Evolutionary conservation across 441 rosid species (phyloP).

Genomic region (Corymbia calophylla): DNA sequence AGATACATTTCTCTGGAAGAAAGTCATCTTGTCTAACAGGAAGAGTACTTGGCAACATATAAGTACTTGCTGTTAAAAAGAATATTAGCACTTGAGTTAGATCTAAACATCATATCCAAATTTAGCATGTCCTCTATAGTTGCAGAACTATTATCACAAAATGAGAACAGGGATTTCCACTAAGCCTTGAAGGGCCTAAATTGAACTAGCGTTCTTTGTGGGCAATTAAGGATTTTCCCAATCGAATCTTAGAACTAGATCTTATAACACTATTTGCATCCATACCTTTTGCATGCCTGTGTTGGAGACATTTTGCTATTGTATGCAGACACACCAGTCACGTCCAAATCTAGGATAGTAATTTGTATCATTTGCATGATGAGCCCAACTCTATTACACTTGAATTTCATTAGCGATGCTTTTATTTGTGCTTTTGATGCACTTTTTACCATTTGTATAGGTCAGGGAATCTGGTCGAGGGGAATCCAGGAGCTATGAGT

Average conservation of each 20-base stretch:
- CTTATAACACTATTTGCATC: not conserved
- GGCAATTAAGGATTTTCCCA: not conserved
- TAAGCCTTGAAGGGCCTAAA: not conserved
- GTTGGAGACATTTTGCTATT: not conserved
- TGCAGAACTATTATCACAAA: not conserved
- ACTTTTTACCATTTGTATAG: conserved; percentile 25
- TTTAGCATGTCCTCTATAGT: not conserved
- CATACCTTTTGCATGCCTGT: not conserved
- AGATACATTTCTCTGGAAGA: not conserved
- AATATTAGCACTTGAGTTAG: not conserved
- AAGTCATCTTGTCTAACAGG: not conserved
- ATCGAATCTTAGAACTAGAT: not conserved
- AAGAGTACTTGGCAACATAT: not conserved
- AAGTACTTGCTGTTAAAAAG: not conserved
- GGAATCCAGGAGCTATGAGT: conserved; percentile 82
- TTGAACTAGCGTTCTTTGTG: not conserved
- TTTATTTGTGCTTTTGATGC: not conserved
- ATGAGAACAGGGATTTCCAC: not conserved
- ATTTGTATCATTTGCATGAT: not conserved
- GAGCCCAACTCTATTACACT: not conserved
- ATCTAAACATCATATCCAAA: not conserved
- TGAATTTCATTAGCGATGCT: not conserved
- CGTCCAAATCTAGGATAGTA: not conserved
- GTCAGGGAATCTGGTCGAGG: conserved; percentile 86
- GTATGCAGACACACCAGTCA: not conserved